Evolutionary conservation across 2,329 filamentous ascomycete genomes (phyloP), one percentile per base, ranked within the genome.

Genomic region (Elsinoe batatas): DNA sequence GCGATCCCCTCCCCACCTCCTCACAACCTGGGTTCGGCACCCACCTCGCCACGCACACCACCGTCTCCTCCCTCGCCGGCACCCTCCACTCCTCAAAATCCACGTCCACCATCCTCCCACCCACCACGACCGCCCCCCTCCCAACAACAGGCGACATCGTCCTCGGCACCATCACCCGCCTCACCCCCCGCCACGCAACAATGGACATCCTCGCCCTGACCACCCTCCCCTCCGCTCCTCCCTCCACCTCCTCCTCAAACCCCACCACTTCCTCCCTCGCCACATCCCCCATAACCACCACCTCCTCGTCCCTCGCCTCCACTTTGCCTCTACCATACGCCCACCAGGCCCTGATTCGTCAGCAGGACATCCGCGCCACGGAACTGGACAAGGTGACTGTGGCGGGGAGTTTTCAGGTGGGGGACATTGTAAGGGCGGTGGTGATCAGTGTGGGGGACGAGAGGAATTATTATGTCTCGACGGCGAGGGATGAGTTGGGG

Each of bases 371-470:
- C 33, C 80, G 93, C 56, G 89, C 90, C 2, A 95, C 93, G 15
- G 93, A 98, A 74, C 95, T 96, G 73, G 93, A 97, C 68, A 88
- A 88, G 63, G 88, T 96, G 42, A 88, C 87, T 68, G 87, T 97
- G 60, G 85, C 88, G 62, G 90, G 95, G 69, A 88, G 85, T 65
- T 97, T 97, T 68, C 80, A 90, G 61, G 91, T 94, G 0, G 93
- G 93, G 0, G 93, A 98, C 74, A 83, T 97, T 61, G 88, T 98
- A 53, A 76, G 88, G 51, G 93, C 89, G 3, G 80, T 85, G 56
- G 90, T 98, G 65, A 85, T 89, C 65, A 72, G 81, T 76, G 73
- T 97, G 12, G 93, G 93, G 36, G 93, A 98, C 68, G 91, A 97
- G 73, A 83, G 87, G 51, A 95, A 88, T 65, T 98, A 97, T 69